These are phyloP conservation scores for Malus hybrid DNA, from an alignment of 331 rosid species.

Conservation along the genomic window DNA sequence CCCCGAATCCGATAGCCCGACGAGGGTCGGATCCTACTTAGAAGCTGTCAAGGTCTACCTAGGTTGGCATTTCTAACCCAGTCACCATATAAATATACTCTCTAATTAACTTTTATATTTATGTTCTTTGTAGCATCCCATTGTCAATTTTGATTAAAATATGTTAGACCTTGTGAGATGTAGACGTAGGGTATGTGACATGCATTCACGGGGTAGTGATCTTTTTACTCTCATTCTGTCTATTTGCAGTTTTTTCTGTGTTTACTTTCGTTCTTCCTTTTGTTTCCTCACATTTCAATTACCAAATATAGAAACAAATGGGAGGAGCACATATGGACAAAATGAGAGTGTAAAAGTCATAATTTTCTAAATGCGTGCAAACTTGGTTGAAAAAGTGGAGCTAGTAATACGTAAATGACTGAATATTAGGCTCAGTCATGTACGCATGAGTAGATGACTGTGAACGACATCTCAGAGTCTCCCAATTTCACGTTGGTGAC, in stretches of 20 bases:
- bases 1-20: constrained; percentile 36
- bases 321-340: too few relatives aligned
- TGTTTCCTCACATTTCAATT: too few relatives aligned
- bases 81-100: not conserved
- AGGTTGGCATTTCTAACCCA: constrained; percentile 10
- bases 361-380: too few relatives aligned
- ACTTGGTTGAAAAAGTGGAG: too few relatives aligned
- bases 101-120: not conserved
- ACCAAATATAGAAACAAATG: too few relatives aligned
- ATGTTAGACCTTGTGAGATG: not conserved
- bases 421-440: not conserved
- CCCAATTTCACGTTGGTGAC: not conserved
- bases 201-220: too few relatives aligned
- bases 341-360: too few relatives aligned
- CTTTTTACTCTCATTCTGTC: too few relatives aligned
- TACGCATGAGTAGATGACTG: not conserved
- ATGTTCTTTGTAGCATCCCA: not conserved
- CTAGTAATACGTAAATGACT: too few relatives aligned
- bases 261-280: too few relatives aligned
- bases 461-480: not conserved
- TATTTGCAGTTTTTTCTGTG: too few relatives aligned
- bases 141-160: not conserved
- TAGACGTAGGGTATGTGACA: too few relatives aligned
- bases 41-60: constrained; percentile 43
- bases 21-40: constrained; percentile 22